Base-by-base conservation (phyloP, 352 stramenopile species). In the Phytophthora crassamura region DNA sequence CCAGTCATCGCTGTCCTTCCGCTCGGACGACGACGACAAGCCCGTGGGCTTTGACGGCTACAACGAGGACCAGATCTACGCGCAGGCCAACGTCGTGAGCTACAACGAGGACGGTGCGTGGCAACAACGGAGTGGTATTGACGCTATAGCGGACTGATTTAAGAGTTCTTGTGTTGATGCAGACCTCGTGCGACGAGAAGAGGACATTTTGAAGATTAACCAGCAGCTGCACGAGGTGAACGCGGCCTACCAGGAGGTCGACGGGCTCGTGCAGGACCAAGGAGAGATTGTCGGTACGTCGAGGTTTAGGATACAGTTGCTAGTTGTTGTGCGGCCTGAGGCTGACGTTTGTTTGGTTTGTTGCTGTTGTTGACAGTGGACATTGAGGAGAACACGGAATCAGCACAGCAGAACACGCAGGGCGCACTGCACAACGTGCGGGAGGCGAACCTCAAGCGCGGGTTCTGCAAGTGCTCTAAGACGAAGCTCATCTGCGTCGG, bases 141-240 rank as follows among this genome's bases (percentile, higher is more conserved):
- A 28, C 33, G 11, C 41, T 25, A 32, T 28, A 22, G 15, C 20
- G 49, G 16, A 67, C 47, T 46, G 25, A 34, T 48, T 49, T 16
- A 46, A n/a, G 49, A 57, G 10, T 4, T 71, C 20, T 25, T 39
- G 60, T 61, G 15, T 62, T n/a, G 12, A 11, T 59, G 3, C 18
- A 88, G 82, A 90, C 52, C 43, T 90, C 53, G 49, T 72, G 12
- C 77, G 82, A 59, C 74, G 82, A 54, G 82, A 90, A 46, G 77
- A 89, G 64, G 82, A 90, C 56, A 82, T 90, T 53, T 52, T 90
- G 11, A 82, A 89, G 67, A 90, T 90, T 53, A 90, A 89, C 57
- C 74, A 90, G 56, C 79, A 89, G 66, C 64, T 90, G 28, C 72
- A 78, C 7, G 82, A 90, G 14, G 81, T 90, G 30, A 87, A 90